A percentile compares a stretch with the other conserved stretches of the same genome.
Evolutionary conservation across 306 rosid species (phyloP).

Genomic region (Sicyos baderoa): DNA sequence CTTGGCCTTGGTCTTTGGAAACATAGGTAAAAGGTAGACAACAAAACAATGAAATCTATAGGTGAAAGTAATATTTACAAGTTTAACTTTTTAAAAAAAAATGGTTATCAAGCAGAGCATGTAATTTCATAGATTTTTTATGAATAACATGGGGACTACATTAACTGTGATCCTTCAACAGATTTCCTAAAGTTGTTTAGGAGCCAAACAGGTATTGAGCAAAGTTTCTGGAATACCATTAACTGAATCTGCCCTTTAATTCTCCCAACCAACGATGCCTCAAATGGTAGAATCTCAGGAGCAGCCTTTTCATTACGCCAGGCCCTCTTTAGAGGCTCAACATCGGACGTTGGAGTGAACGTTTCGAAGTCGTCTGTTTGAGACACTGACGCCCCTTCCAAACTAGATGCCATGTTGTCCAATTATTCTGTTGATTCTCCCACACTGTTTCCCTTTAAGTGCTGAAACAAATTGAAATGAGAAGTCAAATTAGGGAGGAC

Average conservation of each 20-base stretch:
- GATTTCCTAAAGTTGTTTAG: background rate
- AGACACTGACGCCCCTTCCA: slow-evolving; percentile 28
- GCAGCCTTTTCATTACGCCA: slow-evolving; percentile 58
- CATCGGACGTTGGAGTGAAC: slow-evolving; percentile 32
- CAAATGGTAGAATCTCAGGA: slow-evolving; percentile 58
- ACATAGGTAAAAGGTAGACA: too few relatives aligned
- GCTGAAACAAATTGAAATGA: slow-evolving; percentile 6
- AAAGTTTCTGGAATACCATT: slow-evolving; percentile 43
- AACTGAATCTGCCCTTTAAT: slow-evolving; percentile 54
- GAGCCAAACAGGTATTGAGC: background rate
- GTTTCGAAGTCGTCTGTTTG: slow-evolving; percentile 36
- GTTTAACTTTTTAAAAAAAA: too few relatives aligned
- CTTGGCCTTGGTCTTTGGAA: too few relatives aligned
- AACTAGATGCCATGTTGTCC: slow-evolving; percentile 36
- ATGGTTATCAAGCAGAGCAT: background rate
- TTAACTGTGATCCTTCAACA: background rate
- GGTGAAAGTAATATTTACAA: too few relatives aligned
- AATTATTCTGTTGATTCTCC: background rate
- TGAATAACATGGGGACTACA: background rate
- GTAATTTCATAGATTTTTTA: background rate
- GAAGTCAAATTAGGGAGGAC: background rate
- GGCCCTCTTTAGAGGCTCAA: slow-evolving; percentile 42
- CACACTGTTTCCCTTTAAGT: background rate
- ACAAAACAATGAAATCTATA: too few relatives aligned
- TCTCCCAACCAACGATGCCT: slow-evolving; percentile 46